Base-by-base conservation (phyloP, 192 early-diverging fungal genomes). In the Spizellomyces sp. region DNA sequence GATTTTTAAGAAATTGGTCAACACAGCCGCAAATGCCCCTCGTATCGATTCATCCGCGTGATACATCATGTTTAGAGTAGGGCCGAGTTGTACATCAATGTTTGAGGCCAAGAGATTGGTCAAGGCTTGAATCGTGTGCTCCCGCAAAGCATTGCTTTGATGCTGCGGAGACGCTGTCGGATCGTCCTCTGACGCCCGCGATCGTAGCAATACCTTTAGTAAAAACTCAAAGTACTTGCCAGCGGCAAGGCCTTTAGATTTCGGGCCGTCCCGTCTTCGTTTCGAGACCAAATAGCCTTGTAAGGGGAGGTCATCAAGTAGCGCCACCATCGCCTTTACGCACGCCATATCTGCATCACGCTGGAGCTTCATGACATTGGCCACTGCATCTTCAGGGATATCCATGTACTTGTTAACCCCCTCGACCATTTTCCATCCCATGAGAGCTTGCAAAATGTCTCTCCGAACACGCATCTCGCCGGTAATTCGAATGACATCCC, bases 71-170 rank as follows among this genome's bases (percentile, higher is more conserved):
- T 92, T 86, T 22, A 99, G 76, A 54, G 94, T 95, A 77, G 90
- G 93, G 79, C 93, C 89, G 65, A 99, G 79, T 27, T 94, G 96
- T 56, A 94, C 88, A 74, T 97, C 96, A 58, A 98, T 86, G 77
- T 99, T 99, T 6, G 93, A 91, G 9, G 91, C 88, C 21, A 99
- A 77, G 73, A 99, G 86, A 72, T 96, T 93, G 19, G 94, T 93
- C 54, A 99, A 81, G 2, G 92, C 92, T 56, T 91, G 85, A 76
- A 98, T 94, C 5, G 92, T 90, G 54, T 89, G 87, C n/a, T 95
- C 92, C 75, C 93, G 93, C 41, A 95, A 67, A 19, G 88, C 85
- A 0, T 78, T 82, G 36, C 42, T 19, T 61, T 61, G 59, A 61
- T 61, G 59, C 59, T 19, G 59, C 14, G 1, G 59, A 27, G 59